Base-by-base conservation (phyloP, 148 eudicot genomes). In the Rhododendron kiyosumense region DNA sequence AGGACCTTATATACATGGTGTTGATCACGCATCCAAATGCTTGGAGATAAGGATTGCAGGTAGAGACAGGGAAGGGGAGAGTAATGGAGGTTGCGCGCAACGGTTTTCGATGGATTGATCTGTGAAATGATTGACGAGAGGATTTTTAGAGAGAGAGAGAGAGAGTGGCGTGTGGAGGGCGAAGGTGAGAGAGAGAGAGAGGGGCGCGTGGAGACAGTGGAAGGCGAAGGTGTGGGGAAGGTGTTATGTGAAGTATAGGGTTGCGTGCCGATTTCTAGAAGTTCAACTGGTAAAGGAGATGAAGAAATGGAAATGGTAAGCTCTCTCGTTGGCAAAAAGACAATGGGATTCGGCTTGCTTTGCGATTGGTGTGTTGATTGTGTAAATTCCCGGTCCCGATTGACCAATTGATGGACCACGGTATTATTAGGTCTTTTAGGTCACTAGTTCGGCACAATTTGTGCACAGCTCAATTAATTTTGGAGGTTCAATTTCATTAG, bases 1-100 rank as follows among this genome's bases (percentile, higher is more conserved):
- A 81, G 45, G 38, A 7, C 20, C 65, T 81, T 87, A 71, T 84
- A 84, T 87, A 81, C 89, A 87, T 87, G 84, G 61, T 51, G 61
- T 54, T 65, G n/a, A 10, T 5, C 81, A 81, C 79, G 86, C 84
- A 87, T 87, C 51, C 81, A 86, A 82, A 81, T 51, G 81, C 69
- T 65, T 79, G 75, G 14, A 87, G 86, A 84, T 80, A 61, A 78
- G 83, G 57, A 48, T 71, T 7, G 75, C 51, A 45, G 24, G 14
- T 17, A 6, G 28, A 26, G 49, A 17, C 59, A 83, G 34, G 46
- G 10, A 73, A 41, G 18, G 7, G 71, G 28, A n/a, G 76, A 71
- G 43, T 32, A 52, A 71, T 84, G 81, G 86, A 51, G 71, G 59
- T 54, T 54, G 52, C 41, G 8, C 22, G 17, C 13, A 76, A 84